These are phyloP conservation scores for Candida oleophila DNA, from an alignment of 805 yeast genomes.

Conservation along the genomic window DNA sequence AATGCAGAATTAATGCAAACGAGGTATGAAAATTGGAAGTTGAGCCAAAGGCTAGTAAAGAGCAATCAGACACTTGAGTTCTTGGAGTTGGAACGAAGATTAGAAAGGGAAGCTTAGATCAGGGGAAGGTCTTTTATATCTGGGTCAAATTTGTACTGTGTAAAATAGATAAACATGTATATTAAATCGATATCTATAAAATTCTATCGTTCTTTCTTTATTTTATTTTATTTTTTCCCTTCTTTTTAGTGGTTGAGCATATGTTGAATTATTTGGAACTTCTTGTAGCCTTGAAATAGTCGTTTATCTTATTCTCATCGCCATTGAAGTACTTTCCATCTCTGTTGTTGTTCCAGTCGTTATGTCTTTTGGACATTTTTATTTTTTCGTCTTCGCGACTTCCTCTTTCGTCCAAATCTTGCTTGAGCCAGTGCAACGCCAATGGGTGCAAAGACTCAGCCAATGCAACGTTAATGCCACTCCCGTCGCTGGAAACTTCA, in stretches of 20 bases:
- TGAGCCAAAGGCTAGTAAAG: constrained; percentile 19
- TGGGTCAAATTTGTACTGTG: no score
- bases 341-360: constrained; percentile 54
- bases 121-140: no score
- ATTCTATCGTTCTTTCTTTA: no score
- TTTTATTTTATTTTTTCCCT: background rate
- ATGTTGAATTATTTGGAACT: constrained; percentile 10
- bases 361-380: constrained; percentile 40
- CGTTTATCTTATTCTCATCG: constrained; percentile 40
- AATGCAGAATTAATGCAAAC: constrained; percentile 19
- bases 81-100: constrained; percentile 30
- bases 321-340: constrained; percentile 45
- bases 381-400: constrained; percentile 45
- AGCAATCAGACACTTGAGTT: constrained; percentile 26
- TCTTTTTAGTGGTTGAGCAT: background rate
- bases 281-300: constrained; percentile 54
- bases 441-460: constrained; percentile 67
- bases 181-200: no score
- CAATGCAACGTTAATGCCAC: constrained; percentile 35
- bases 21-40: constrained; percentile 32
- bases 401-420: constrained; percentile 56
- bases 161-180: background rate
- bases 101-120: constrained; percentile 3
- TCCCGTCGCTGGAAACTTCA: constrained; percentile 11
- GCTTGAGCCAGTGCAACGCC: constrained; percentile 64